These are phyloP conservation scores for Solanum paucissectum DNA, from an alignment of 257 asterid species.

Conservation along the genomic window DNA sequence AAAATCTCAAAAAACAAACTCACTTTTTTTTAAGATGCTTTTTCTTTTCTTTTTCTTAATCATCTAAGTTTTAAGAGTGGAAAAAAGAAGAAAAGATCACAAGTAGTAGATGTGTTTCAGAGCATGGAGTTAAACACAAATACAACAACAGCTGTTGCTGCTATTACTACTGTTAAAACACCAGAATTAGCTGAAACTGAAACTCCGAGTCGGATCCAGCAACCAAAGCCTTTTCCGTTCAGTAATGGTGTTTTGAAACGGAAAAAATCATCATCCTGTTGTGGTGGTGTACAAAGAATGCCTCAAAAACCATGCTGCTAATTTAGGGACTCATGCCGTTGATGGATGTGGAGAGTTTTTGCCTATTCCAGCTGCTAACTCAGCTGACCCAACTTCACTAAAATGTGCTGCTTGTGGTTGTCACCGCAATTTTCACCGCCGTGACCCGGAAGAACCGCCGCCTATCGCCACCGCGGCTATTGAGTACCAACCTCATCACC, in stretches of 20 bases:
- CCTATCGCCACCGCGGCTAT: conserved; percentile 40
- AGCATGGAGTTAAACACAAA: conserved; percentile 42
- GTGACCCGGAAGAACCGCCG: conserved; percentile 65
- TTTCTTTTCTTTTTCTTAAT: conserved; percentile 4
- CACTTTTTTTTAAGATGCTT: not conserved
- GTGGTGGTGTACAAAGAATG: conserved; percentile 79
- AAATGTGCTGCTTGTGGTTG: conserved; percentile 99
- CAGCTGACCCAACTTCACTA: conserved; percentile 82
- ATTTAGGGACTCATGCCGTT: conserved; percentile 78
- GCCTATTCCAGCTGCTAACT: conserved; percentile 60
- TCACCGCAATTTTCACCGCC: conserved; percentile 98
- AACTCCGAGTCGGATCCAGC: conserved; percentile 59
- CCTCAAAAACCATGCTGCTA: conserved; percentile 87
- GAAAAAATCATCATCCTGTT: conserved; percentile 44
- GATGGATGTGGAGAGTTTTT: conserved; percentile 98
- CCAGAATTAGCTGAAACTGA: conserved; percentile 57
- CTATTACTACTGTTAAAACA: conserved; percentile 24
- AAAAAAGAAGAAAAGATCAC: not conserved
- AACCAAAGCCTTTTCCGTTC: conserved; percentile 30
- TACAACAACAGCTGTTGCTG: not conserved
- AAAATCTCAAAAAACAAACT: not conserved
- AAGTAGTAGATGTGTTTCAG: conserved; percentile 21
- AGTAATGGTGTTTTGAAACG: conserved; percentile 83
- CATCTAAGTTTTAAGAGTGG: not conserved
- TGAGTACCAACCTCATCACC: conserved; percentile 89